Evolutionary conservation across 2,329 filamentous ascomycete species (phyloP).

Genomic region (Sarocladium kiliense): DNA sequence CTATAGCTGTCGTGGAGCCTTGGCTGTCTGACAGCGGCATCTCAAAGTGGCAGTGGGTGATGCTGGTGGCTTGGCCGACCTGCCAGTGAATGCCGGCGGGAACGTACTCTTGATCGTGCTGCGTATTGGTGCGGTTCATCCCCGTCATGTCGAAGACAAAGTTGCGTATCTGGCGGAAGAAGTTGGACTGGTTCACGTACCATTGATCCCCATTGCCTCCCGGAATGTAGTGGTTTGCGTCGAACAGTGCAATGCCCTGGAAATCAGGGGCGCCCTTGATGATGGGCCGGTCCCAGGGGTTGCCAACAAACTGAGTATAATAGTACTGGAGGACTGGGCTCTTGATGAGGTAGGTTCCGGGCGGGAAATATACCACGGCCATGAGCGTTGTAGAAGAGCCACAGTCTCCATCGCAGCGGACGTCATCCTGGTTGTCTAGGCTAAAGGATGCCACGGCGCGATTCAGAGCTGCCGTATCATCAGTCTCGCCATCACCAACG

Average conservation of each 20-base stretch:
- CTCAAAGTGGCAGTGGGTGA: slow-evolving; percentile 46
- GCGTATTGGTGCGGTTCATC: slow-evolving; percentile 19
- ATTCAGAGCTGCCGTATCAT: slow-evolving; percentile 85
- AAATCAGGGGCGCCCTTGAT: slow-evolving; percentile 50
- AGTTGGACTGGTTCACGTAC: slow-evolving; percentile 46
- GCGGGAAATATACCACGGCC: slow-evolving; percentile 22
- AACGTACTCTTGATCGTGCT: slow-evolving; percentile 26
- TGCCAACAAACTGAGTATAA: slow-evolving; percentile 51
- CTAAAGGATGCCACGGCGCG: slow-evolving; percentile 51
- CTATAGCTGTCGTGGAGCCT: slow-evolving; percentile 18
- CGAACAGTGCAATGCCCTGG: slow-evolving; percentile 50
- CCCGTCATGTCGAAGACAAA: slow-evolving; percentile 50
- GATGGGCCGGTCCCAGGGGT: slow-evolving; percentile 47
- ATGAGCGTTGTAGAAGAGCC: slow-evolving; percentile 23
- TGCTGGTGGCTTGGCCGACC: slow-evolving; percentile 52
- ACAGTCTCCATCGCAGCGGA: slow-evolving; percentile 23
- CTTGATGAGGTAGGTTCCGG: slow-evolving; percentile 53
- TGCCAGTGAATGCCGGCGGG: slow-evolving; percentile 52
- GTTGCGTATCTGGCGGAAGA: slow-evolving; percentile 61
- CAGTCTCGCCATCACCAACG: slow-evolving; percentile 79
- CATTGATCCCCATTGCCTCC: slow-evolving; percentile 19
- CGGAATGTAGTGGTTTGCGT: slow-evolving; percentile 25
- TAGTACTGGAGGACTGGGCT: slow-evolving; percentile 57
- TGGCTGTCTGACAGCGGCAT: slow-evolving; percentile 23
- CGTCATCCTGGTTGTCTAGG: slow-evolving; percentile 24